These are phyloP conservation scores for Magnusiomyces starmeri DNA, from an alignment of 1,139 yeast genomes.

Conservation along the genomic window DNA sequence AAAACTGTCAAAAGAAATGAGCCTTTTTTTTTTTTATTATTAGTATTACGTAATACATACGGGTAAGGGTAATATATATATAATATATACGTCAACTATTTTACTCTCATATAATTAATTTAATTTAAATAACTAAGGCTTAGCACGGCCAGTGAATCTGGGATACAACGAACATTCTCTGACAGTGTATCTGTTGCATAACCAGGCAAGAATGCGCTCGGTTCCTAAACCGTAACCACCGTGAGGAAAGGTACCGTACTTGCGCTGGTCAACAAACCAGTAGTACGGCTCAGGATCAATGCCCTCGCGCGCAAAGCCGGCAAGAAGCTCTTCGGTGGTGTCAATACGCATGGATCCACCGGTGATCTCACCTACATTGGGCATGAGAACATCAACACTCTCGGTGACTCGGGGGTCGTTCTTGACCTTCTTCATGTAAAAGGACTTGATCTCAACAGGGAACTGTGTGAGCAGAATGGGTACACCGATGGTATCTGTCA, in stretches of 20 bases:
- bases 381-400: slow-evolving; percentile 96
- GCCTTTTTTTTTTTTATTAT: background rate
- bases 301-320: slow-evolving; percentile 87
- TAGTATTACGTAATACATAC: too few species aligned
- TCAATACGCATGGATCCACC: slow-evolving; percentile 99
- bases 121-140: slow-evolving; percentile 57
- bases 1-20: background rate
- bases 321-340: slow-evolving; percentile 71
- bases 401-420: slow-evolving; percentile 95
- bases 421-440: slow-evolving; percentile 89
- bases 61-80: background rate
- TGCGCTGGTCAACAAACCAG: slow-evolving; percentile 94
- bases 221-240: slow-evolving; percentile 99
- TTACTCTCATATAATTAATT: too few species aligned
- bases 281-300: slow-evolving; percentile 75
- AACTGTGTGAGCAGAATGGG: slow-evolving; percentile 89
- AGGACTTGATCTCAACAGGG: slow-evolving; percentile 96
- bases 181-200: slow-evolving; percentile 94
- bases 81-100: background rate
- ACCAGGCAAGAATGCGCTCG: slow-evolving; percentile 97
- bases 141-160: slow-evolving; percentile 95
- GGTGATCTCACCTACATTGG: slow-evolving; percentile 95
- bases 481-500: slow-evolving; percentile 89
- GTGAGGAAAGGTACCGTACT: slow-evolving; percentile 96
- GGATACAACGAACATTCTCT: slow-evolving; percentile 98